Base-by-base conservation (phyloP, 2,329 filamentous ascomycete genomes). In the Blastomyces percursus region DNA sequence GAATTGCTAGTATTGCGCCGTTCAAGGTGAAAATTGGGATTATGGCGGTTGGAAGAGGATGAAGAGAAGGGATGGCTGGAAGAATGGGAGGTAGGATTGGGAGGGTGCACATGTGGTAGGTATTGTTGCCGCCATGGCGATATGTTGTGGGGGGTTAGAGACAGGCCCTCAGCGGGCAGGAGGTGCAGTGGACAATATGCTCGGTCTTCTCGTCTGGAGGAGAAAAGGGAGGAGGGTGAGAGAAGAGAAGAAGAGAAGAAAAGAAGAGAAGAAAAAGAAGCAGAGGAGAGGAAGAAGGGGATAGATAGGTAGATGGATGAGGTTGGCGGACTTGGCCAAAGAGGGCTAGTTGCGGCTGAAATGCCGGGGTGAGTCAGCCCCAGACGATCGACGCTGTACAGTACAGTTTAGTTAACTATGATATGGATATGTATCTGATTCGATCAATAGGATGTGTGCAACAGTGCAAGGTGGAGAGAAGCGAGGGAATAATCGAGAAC, bases 41-140 rank as follows among this genome's bases (percentile, higher is more conserved):
- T 60, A 65, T 63, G 64, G 64, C 48, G 64, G 64, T 38, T 60
- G 60, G 55, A 32, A 58, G 42, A 44, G 48, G 52, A 35, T 9
- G 50, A 62, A 38, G 24, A 35, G 59, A 30, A 27, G n/a, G 42
- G 14, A 5, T 32, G 61, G 60, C 19, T 24, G 27, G 62, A 58
- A 55, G 56, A 57, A 50, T 12, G 24, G 3, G 44, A 11, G 3
- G 6, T 21, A 48, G 24, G 59, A 21, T 59, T 50, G 52, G 58
- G n/a, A 46, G 5, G 61, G 30, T 27, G 55, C 42, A 51, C 16
- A 57, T 56, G 60, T 3, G 27, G 62, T 12, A 27, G 51, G n/a
- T 48, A 59, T 61, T 30, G 62, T 46, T 62, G 46, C 60, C 54
- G 56, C 40, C 62, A 61, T 61, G 32, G 35, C 38, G 56, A 48